phyloP scores from a whole-genome alignment of 2,329 filamentous ascomycete species.

The Sporothrix luriei region DNA sequence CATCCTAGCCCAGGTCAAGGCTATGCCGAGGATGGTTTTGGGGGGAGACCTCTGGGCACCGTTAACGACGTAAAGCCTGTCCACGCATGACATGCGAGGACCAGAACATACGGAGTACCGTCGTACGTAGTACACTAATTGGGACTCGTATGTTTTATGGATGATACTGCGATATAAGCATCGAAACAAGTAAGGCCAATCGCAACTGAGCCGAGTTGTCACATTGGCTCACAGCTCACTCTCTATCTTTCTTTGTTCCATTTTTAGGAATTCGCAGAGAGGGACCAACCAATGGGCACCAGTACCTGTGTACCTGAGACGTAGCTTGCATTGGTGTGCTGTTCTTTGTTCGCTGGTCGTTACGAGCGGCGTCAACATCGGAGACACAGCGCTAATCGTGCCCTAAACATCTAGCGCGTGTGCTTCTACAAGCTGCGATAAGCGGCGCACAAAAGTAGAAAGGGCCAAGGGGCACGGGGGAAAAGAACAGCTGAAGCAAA shows the following conservation, averaged over 20 bases:
- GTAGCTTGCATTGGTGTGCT: background rate
- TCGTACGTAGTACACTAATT: no score
- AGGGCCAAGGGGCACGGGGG: conserved; percentile 1
- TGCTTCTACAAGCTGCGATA: conserved; percentile 3
- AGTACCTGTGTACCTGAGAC: conserved; percentile 21
- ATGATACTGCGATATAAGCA: background rate
- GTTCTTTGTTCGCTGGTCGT: background rate
- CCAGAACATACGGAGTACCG: no score
- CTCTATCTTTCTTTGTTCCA: background rate
- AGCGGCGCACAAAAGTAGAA: background rate
- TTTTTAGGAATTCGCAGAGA: background rate
- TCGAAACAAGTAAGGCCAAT: background rate
- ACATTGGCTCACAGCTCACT: background rate
- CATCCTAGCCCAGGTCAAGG: conserved; percentile 2
- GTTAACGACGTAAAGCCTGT: no score
- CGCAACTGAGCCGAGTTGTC: conserved; percentile 11
- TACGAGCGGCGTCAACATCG: background rate
- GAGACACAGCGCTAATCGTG: background rate
- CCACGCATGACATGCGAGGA: no score
- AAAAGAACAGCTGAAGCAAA: conserved; percentile 12
- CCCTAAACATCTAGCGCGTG: conserved; percentile 5
- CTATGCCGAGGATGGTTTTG: conserved; percentile 15
- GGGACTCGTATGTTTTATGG: background rate
- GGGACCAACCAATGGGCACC: background rate
- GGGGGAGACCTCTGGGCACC: background rate